Percentiles rank a stretch among this genome's conserved stretches.
Evolutionary conservation across 108 stramenopile genomes (phyloP).

Genomic region (Cyclotella sp.): DNA sequence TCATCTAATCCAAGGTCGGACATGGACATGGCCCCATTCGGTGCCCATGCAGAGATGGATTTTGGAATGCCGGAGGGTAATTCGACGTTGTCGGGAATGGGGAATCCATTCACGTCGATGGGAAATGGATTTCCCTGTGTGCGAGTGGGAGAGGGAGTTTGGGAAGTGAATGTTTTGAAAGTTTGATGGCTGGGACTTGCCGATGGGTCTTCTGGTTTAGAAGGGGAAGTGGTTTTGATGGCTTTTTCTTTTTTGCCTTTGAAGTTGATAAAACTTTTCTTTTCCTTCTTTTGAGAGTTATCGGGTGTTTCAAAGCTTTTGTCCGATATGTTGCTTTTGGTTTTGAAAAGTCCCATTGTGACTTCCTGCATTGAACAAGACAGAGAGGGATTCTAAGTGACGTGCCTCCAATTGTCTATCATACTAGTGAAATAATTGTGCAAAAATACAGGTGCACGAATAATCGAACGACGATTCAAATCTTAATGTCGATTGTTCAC

Average conservation of each 20-base stretch:
- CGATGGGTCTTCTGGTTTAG: not conserved
- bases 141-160: not conserved
- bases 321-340: not conserved
- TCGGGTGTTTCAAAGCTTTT: not conserved
- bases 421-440: too few relatives aligned
- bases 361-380: too few relatives aligned
- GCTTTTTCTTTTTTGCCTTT: not conserved
- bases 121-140: not conserved
- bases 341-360: conserved; percentile 11
- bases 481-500: too few relatives aligned
- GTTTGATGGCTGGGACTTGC: not conserved
- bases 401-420: too few relatives aligned
- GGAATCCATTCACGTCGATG: not conserved
- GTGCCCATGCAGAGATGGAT: conserved; percentile 40
- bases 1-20: conserved; percentile 6
- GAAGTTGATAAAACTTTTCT: not conserved
- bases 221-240: not conserved
- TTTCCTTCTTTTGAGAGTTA: not conserved
- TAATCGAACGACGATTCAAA: too few relatives aligned
- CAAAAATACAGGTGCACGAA: too few relatives aligned
- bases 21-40: not conserved
- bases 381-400: too few relatives aligned
- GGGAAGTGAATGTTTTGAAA: not conserved
- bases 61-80: conserved; percentile 35
- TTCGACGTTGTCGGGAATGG: not conserved